Conservation (phyloP, 768 basidiomycete genomes). For the Fomitopsis serialis region DNA sequence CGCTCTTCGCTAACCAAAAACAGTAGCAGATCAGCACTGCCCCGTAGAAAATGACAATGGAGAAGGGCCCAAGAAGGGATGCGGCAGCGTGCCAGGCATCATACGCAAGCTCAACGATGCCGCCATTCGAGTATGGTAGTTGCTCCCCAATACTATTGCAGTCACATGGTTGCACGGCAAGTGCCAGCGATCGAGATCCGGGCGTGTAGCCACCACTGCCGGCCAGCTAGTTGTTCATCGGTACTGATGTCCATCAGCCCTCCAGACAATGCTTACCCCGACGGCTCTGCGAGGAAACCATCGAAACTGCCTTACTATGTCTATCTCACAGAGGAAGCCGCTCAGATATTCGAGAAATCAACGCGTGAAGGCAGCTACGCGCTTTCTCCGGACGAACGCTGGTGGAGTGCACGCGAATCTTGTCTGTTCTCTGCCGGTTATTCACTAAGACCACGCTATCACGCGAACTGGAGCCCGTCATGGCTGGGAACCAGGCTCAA, state of each 20-base stretch:
- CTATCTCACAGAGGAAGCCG: background rate
- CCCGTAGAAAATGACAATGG: too few species aligned
- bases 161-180: too few species aligned
- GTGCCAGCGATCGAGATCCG: too few species aligned
- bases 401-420: constrained; percentile 11
- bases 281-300: background rate
- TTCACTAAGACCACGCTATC: constrained; percentile 14
- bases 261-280: background rate
- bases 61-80: too few species aligned
- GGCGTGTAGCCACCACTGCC: too few species aligned
- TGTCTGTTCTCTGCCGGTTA: constrained; percentile 11
- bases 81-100: too few species aligned
- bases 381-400: background rate
- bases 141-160: too few species aligned
- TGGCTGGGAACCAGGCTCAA: constrained; percentile 7
- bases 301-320: constrained; percentile 8
- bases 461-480: constrained; percentile 7
- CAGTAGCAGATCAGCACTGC: too few species aligned
- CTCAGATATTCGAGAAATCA: background rate
- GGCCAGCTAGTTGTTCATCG: background rate
- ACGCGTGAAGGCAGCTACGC: constrained; percentile 7
- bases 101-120: too few species aligned
- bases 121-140: too few species aligned
- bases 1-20: too few species aligned
- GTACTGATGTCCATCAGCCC: background rate